Evolutionary conservation across 2,329 filamentous ascomycete species (phyloP), one percentile per base, ranked within the genome.

Genomic region (Sporothrix pseudoabietina): DNA sequence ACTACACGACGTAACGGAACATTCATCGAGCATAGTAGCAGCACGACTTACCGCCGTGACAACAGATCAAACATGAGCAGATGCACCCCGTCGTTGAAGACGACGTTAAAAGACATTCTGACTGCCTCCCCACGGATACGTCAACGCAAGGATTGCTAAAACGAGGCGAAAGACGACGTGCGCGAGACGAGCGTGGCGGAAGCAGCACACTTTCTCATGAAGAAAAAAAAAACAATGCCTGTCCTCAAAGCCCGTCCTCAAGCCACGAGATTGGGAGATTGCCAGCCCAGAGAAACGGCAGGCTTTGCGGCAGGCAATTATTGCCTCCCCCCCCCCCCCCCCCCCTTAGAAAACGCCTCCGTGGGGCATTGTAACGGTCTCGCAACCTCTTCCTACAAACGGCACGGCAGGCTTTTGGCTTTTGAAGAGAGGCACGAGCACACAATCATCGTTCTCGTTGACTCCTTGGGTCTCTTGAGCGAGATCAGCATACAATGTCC

Each of bases 261-360:
- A 57, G 55, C 55, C 55, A 57, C 55, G 5, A 32, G 26, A 57
- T 57, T 57, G 55, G 55, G 16, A 57, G 55, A 57, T 57, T 57
- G 14, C 26, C 55, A 57, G 55, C 55, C 55, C 52, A 55, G 47
- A 16, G 6, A 52, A n/a, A 5, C 6, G 52, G 52, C 52, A n/a
- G 55, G 55, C 8, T 32, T 14, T 30, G 55, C 55, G 55, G 55
- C 55, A 57, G 55, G 55, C 55, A 57, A 32, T 57, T 57, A 6
- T 41, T 52, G 47, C 49, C 49, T 22, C n/a, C n/a, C n/a, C n/a
- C n/a, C n/a, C n/a, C n/a, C n/a, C n/a, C n/a, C n/a, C 4, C 19
- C 19, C 8, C 16, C 4, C 22, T n/a, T 54, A 7, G 2, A n/a
- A 9, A 54, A 54, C 49, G 49, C 54, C 54, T 57, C 26, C 54